These are phyloP conservation scores for Blastobotrys attinorum DNA, from an alignment of 805 yeast genomes.

Conservation along the genomic window DNA sequence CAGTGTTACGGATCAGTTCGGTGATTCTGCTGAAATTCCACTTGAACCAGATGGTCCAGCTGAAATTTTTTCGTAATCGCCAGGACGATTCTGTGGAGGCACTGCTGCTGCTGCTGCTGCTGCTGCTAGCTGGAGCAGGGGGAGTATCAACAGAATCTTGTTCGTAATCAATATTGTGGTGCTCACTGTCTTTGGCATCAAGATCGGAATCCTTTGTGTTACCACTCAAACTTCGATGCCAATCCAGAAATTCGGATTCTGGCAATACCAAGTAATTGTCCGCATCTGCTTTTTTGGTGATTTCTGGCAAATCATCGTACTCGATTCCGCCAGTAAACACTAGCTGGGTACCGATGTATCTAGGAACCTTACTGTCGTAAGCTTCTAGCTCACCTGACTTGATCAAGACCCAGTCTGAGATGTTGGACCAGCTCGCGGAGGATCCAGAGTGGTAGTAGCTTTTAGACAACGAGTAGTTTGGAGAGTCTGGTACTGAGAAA, in stretches of 20 bases:
- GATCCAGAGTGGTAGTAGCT: constrained; percentile 18
- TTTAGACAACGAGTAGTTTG: constrained; percentile 10
- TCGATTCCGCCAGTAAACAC: constrained; percentile 18
- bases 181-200: neutral
- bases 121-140: too few relatives aligned
- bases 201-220: neutral
- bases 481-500: constrained; percentile 27
- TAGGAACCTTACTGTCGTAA: too few relatives aligned
- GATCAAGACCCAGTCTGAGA: constrained; percentile 9
- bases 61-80: constrained; percentile 24
- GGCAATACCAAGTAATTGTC: constrained; percentile 1
- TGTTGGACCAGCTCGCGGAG: neutral
- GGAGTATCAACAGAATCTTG: too few relatives aligned
- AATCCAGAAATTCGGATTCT: constrained; percentile 18
- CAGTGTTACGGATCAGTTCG: constrained; percentile 50
- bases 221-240: neutral
- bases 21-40: constrained; percentile 27
- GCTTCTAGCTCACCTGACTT: constrained; percentile 7
- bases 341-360: constrained; percentile 14
- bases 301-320: constrained; percentile 6
- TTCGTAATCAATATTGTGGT: too few relatives aligned
- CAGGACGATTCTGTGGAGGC: too few relatives aligned
- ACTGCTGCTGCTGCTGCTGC: too few relatives aligned
- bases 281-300: neutral
- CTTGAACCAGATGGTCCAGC: constrained; percentile 31